These are phyloP conservation scores for Solioccasus polychromus DNA, from an alignment of 768 basidiomycete species.

Conservation along the genomic window DNA sequence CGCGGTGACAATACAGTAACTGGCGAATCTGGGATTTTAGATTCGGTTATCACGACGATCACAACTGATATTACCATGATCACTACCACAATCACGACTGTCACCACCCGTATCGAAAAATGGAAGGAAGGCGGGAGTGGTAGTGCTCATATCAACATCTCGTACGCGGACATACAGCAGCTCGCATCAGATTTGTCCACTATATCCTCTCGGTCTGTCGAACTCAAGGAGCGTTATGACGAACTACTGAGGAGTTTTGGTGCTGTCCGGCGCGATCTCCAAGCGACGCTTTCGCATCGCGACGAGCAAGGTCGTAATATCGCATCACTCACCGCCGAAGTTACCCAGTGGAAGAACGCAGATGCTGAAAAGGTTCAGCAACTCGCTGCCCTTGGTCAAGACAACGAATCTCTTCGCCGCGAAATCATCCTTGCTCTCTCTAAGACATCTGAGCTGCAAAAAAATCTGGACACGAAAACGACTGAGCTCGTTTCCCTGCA, in stretches of 20 bases:
- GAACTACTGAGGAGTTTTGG: neutral
- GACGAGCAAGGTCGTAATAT: neutral
- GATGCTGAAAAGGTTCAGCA: neutral
- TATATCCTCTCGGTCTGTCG: neutral
- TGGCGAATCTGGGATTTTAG: neutral
- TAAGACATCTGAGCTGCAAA: neutral
- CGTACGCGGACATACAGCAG: too few relatives aligned
- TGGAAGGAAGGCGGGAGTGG: slow-evolving; percentile 1
- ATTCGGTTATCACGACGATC: neutral
- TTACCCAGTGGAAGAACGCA: neutral
- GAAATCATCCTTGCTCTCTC: neutral
- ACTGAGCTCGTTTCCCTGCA: neutral
- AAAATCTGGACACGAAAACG: neutral
- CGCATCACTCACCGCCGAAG: neutral
- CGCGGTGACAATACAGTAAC: neutral
- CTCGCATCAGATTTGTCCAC: neutral
- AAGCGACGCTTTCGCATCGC: neutral
- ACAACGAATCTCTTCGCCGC: neutral
- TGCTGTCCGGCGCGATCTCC: neutral
- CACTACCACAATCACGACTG: too few relatives aligned
- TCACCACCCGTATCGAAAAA: neutral
- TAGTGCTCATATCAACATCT: too few relatives aligned
- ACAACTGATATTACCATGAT: neutral
- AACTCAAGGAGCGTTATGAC: neutral
- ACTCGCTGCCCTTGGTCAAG: neutral